Evolutionary conservation across 1,139 yeast genomes (phyloP).

Genomic region (Petasospora rhodanensis): DNA sequence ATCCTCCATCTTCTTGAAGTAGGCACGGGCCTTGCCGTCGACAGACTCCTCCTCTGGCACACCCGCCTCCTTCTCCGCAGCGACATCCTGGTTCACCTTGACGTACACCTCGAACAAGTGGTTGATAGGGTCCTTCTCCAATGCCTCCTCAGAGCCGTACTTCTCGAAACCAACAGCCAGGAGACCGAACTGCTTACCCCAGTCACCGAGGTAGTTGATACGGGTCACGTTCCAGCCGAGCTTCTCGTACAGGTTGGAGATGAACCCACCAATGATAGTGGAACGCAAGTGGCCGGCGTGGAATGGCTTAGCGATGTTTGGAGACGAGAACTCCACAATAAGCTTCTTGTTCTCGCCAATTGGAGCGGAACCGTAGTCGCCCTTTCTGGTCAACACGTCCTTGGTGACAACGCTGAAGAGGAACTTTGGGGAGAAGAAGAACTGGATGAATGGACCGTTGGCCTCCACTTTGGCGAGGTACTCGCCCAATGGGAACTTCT

Average conservation of each 20-base stretch:
- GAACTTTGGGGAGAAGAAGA: constrained; percentile 66
- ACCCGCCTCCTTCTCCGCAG: constrained; percentile 70
- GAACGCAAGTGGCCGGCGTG: constrained; percentile 99
- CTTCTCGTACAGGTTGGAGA: constrained; percentile 83
- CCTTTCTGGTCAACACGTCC: constrained; percentile 59
- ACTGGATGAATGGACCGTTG: constrained; percentile 90
- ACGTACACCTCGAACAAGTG: constrained; percentile 96
- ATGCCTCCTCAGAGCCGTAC: constrained; percentile 75
- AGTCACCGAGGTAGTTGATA: constrained; percentile 94
- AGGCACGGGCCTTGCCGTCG: constrained; percentile 81
- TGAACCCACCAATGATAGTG: constrained; percentile 97
- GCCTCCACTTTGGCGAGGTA: constrained; percentile 69
- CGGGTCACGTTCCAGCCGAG: constrained; percentile 88
- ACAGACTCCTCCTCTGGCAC: constrained; percentile 51
- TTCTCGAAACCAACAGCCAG: constrained; percentile 87
- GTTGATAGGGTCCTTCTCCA: constrained; percentile 79
- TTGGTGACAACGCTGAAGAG: constrained; percentile 67
- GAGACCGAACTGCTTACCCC: constrained; percentile 99
- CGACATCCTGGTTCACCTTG: constrained; percentile 74
- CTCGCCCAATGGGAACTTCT: constrained; percentile 59
- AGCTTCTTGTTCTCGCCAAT: constrained; percentile 71
- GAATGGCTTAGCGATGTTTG: constrained; percentile 98
- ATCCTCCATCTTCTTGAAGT: constrained; percentile 89
- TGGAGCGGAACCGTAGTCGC: constrained; percentile 69
- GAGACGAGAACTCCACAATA: constrained; percentile 89